A percentile compares a stretch with the other conserved stretches of the same genome.
Conservation (phyloP, 805 yeast genomes). For the Clavispora vitiphila region DNA sequence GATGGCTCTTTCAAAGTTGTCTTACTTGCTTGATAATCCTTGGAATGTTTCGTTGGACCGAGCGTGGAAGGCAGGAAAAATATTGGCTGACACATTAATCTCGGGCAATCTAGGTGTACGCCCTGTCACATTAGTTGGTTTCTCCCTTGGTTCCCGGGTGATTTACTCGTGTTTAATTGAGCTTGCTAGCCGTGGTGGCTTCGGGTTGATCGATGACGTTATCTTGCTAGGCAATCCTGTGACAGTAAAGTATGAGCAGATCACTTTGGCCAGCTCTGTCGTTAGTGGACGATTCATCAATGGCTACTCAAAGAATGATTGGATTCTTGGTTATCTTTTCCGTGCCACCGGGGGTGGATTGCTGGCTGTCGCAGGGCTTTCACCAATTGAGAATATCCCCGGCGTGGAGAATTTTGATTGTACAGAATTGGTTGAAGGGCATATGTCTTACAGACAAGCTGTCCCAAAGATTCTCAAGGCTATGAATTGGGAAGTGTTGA, state of each 20-base stretch:
- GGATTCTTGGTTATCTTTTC: constrained; percentile 93
- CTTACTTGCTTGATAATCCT: constrained; percentile 89
- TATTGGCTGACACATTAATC: constrained; percentile 85
- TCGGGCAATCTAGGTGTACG: constrained; percentile 86
- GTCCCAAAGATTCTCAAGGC: constrained; percentile 75
- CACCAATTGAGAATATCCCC: constrained; percentile 58
- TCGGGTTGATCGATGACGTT: constrained; percentile 86
- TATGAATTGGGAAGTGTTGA: constrained; percentile 74
- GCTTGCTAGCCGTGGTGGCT: constrained; percentile 78
- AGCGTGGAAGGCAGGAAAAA: constrained; percentile 93
- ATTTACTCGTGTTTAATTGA: constrained; percentile 87
- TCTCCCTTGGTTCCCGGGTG: constrained; percentile 88
- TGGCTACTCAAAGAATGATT: constrained; percentile 88
- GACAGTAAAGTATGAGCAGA: constrained; percentile 71
- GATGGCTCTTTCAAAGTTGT: constrained; percentile 81
- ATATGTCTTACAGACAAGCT: constrained; percentile 93
- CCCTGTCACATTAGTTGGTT: constrained; percentile 89
- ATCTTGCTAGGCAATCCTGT: constrained; percentile 84
- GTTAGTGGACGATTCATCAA: constrained; percentile 88
- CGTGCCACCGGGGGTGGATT: constrained; percentile 95
- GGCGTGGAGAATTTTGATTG: constrained; percentile 85
- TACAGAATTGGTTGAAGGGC: constrained; percentile 85
- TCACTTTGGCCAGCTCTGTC: constrained; percentile 73
- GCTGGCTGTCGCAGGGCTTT: constrained; percentile 84
- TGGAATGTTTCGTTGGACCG: constrained; percentile 97